These are phyloP conservation scores for Hyphodiscus hymeniophilus DNA, from an alignment of 495 filamentous ascomycete genomes.

Conservation along the genomic window DNA sequence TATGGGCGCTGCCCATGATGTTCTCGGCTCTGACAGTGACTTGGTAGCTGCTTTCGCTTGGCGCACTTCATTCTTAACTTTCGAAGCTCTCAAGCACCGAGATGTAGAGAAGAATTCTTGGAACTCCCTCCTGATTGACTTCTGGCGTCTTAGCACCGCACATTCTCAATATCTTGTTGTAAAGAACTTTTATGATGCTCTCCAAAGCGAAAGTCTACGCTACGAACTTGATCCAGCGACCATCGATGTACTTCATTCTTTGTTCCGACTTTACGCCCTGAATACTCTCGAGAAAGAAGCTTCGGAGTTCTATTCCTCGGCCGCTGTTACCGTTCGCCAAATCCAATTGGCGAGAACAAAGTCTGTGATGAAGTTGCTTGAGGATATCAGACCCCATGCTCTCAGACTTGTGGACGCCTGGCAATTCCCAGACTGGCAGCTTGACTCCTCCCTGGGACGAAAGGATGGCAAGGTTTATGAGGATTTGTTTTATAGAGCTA, in stretches of 20 bases:
- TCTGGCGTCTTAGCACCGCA: slow-evolving; percentile 61
- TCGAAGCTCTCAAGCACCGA: slow-evolving; percentile 62
- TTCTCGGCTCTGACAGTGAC: slow-evolving; percentile 53
- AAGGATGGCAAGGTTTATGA: slow-evolving; percentile 62
- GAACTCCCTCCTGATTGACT: slow-evolving; percentile 65
- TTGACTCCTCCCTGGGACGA: slow-evolving; percentile 55
- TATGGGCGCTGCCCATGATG: slow-evolving; percentile 59
- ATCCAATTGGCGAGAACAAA: slow-evolving; percentile 50
- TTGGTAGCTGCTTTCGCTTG: slow-evolving; percentile 63
- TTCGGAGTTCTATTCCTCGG: slow-evolving; percentile 57
- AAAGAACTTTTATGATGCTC: slow-evolving; percentile 64
- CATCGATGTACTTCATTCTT: slow-evolving; percentile 43
- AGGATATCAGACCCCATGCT: slow-evolving; percentile 60
- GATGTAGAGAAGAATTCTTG: slow-evolving; percentile 61
- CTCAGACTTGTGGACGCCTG: slow-evolving; percentile 58
- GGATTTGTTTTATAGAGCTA: slow-evolving; percentile 58
- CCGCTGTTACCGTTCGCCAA: slow-evolving; percentile 55
- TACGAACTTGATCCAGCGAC: slow-evolving; percentile 45
- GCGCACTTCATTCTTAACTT: slow-evolving; percentile 60
- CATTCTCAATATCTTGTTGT: slow-evolving; percentile 63
- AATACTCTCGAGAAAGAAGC: slow-evolving; percentile 58
- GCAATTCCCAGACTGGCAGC: slow-evolving; percentile 62
- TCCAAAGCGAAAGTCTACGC: slow-evolving; percentile 34
- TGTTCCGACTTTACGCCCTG: slow-evolving; percentile 59
- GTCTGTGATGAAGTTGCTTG: slow-evolving; percentile 53